A percentile compares a stretch with the other conserved stretches of the same genome.
phyloP scores from a whole-genome alignment of 1,284 basidiomycete species.

The Mycosarcoma maydis region DNA sequence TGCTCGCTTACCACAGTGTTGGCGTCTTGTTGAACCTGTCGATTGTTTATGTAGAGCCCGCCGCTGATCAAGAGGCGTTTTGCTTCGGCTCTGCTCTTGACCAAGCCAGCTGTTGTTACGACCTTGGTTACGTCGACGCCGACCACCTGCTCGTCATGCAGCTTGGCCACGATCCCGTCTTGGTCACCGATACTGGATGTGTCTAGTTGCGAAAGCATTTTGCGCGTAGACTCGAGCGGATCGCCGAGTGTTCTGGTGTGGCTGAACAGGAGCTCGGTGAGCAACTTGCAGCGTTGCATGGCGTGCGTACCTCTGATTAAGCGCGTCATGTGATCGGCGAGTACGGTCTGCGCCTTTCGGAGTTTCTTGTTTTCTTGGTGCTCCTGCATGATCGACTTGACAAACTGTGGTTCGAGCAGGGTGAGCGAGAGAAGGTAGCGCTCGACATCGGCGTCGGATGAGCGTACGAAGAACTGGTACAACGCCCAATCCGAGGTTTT shows the following conservation, averaged over 20 bases:
- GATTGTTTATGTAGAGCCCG: slow-evolving; percentile 38
- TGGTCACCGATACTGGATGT: background rate
- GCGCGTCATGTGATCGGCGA: slow-evolving; percentile 87
- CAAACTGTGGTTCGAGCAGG: slow-evolving; percentile 74
- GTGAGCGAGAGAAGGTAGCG: slow-evolving; percentile 86
- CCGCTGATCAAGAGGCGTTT: slow-evolving; percentile 21
- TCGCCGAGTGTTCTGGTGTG: slow-evolving; percentile 65
- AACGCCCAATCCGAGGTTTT: slow-evolving; percentile 55
- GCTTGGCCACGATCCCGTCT: background rate
- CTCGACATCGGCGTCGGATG: slow-evolving; percentile 82
- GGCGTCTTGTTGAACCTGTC: background rate
- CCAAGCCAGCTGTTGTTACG: slow-evolving; percentile 3
- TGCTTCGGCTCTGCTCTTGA: slow-evolving; percentile 27
- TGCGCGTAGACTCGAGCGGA: too few relatives aligned
- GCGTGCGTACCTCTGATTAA: slow-evolving; percentile 71
- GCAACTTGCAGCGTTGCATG: slow-evolving; percentile 69
- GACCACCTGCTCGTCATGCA: slow-evolving; percentile 4
- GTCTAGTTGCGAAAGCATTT: background rate
- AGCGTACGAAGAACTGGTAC: slow-evolving; percentile 85
- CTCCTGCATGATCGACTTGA: slow-evolving; percentile 73
- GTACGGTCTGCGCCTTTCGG: slow-evolving; percentile 77
- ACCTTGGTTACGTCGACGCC: slow-evolving; percentile 8
- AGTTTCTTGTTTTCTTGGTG: slow-evolving; percentile 74
- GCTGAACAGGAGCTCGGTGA: slow-evolving; percentile 74
- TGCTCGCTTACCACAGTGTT: background rate